phyloP scores from a whole-genome alignment of 257 asterid genomes.

The Ajuga chamaepitys region DNA sequence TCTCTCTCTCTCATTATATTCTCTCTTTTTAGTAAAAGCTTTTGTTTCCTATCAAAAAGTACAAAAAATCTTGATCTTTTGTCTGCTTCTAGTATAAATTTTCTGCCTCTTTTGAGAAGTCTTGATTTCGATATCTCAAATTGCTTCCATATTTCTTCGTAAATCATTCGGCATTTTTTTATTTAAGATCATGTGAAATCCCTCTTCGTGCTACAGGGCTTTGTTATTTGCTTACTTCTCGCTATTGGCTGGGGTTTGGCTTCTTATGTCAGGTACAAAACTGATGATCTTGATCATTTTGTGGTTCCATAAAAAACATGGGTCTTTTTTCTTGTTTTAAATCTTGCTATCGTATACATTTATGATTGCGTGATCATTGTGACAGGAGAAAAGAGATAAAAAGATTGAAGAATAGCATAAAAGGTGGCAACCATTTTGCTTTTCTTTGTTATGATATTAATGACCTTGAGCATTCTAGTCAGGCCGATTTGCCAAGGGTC shows the following conservation, averaged over 20 bases:
- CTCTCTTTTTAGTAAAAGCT: too few species aligned
- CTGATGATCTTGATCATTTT: neutral
- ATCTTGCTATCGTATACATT: neutral
- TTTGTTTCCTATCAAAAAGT: too few species aligned
- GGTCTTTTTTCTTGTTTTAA: neutral
- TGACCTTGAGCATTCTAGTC: conserved; percentile 61
- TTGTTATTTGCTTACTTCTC: conserved; percentile 48
- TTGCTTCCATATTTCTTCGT: neutral
- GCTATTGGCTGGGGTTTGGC: conserved; percentile 79
- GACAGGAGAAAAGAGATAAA: conserved; percentile 65
- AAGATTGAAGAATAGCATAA: conserved; percentile 34
- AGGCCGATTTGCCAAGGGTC: conserved; percentile 59
- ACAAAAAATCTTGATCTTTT: neutral
- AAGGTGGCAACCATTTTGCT: conserved; percentile 52
- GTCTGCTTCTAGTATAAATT: neutral
- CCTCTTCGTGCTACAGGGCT: conserved; percentile 43
- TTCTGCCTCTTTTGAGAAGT: neutral
- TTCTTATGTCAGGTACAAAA: conserved; percentile 55
- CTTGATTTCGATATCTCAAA: neutral
- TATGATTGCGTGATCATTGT: neutral
- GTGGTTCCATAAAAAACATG: neutral
- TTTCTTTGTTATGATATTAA: conserved; percentile 48
- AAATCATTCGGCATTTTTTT: neutral
- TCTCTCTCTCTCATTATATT: too few species aligned
- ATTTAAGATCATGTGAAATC: neutral